A percentile compares a stretch with the other conserved stretches of the same genome.
These are phyloP conservation scores for Pythium dissotocum DNA, from an alignment of 352 stramenopile species.

Conservation along the genomic window DNA sequence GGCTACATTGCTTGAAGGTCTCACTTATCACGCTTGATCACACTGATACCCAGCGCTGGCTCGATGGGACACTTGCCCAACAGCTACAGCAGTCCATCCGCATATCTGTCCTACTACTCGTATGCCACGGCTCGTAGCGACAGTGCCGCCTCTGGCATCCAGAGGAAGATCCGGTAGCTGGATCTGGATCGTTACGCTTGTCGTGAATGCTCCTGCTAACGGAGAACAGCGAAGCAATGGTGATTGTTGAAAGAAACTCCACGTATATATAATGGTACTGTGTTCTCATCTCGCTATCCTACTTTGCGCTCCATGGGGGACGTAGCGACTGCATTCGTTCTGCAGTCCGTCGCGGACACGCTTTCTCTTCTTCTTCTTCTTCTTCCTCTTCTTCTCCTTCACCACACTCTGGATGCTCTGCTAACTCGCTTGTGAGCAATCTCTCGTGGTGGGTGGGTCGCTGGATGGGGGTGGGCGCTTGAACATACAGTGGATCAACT, in stretches of 20 bases:
- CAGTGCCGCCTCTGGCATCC: no score
- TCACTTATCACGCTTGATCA: background rate
- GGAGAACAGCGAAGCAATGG: background rate
- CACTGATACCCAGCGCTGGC: background rate
- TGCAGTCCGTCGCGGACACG: conserved; percentile 7
- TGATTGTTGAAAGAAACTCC: background rate
- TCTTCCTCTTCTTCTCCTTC: conserved; percentile 1
- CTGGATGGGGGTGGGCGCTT: background rate
- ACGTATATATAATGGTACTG: conserved; percentile 6
- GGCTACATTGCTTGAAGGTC: conserved; percentile 6
- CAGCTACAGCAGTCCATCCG: background rate
- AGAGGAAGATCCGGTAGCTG: no score
- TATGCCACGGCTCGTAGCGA: no score
- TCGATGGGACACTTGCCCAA: background rate
- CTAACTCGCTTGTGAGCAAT: conserved; percentile 4
- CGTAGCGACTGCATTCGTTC: conserved; percentile 23
- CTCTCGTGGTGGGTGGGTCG: background rate
- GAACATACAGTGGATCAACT: background rate
- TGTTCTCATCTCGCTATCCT: conserved; percentile 1
- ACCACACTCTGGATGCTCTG: background rate
- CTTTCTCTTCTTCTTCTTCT: conserved; percentile 3
- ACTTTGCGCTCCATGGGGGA: background rate
- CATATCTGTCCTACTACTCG: background rate
- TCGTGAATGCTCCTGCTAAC: no score
- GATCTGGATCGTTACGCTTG: no score